Conservation (phyloP, 2,329 filamentous ascomycete genomes). For the Colletotrichum scovillei region DNA sequence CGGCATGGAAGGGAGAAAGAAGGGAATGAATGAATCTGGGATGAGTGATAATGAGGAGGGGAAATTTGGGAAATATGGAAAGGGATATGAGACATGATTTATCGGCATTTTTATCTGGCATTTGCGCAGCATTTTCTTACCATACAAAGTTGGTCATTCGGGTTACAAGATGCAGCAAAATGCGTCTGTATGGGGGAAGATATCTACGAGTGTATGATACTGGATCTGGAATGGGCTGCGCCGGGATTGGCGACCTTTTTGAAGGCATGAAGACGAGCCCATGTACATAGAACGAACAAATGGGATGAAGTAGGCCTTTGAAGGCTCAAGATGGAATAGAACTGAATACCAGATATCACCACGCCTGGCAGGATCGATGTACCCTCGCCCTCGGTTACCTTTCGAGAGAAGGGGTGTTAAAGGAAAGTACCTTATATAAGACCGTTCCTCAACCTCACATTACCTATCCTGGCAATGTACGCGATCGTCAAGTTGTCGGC, state of each 20-base stretch:
- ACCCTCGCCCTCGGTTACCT: too few relatives aligned
- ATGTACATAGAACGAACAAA: neutral
- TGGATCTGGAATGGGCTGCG: neutral
- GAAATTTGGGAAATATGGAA: neutral
- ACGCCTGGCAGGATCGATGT: neutral
- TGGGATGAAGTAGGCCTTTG: neutral
- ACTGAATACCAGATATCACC: neutral
- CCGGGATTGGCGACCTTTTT: neutral
- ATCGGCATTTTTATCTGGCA: conserved; percentile 21
- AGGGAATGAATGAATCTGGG: neutral
- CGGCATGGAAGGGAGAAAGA: neutral
- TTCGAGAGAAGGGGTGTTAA: too few relatives aligned
- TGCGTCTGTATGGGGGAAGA: neutral
- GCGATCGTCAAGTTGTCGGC: too few relatives aligned
- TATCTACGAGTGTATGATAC: conserved; percentile 32
- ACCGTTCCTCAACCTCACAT: neutral
- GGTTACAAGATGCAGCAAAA: neutral
- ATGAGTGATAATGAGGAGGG: conserved; percentile 26
- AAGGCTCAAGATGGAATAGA: neutral
- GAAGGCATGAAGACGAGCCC: neutral
- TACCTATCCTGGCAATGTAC: too few relatives aligned
- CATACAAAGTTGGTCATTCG: neutral
- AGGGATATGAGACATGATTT: conserved; percentile 27
- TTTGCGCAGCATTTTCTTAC: conserved; percentile 12
- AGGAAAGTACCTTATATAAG: too few relatives aligned